Evolutionary conservation across 2,329 filamentous ascomycete genomes (phyloP).

Genomic region (Xylariales sp.): DNA sequence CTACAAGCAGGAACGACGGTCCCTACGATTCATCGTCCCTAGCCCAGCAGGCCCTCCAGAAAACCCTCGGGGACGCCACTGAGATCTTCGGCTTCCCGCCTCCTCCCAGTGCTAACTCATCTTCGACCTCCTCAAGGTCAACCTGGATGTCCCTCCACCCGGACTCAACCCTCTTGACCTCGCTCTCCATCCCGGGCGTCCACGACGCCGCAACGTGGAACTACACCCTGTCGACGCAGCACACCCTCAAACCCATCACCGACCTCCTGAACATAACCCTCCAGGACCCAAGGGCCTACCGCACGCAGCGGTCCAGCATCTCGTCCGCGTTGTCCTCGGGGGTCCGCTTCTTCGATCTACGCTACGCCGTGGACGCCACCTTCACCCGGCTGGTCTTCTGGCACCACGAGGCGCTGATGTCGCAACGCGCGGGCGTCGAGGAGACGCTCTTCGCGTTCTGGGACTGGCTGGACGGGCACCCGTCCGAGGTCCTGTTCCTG

Average conservation of each 20-base stretch:
- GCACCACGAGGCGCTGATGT: constrained; percentile 40
- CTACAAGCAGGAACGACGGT: no score
- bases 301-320: constrained; percentile 36
- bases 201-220: constrained; percentile 50
- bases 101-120: constrained; percentile 8
- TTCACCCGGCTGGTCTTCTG: constrained; percentile 43
- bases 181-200: constrained; percentile 45
- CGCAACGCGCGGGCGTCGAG: constrained; percentile 36
- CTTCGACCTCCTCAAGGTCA: constrained; percentile 13
- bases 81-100: constrained; percentile 36
- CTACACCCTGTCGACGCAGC: constrained; percentile 38
- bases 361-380: constrained; percentile 43
- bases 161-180: constrained; percentile 37
- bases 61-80: constrained; percentile 35
- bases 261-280: constrained; percentile 30
- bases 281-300: constrained; percentile 27
- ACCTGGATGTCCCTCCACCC: constrained; percentile 42
- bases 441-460: constrained; percentile 44
- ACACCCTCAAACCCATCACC: constrained; percentile 33
- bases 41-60: constrained; percentile 33
- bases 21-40: no score
- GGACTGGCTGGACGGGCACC: constrained; percentile 42
- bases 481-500: constrained; percentile 39
- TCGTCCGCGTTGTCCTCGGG: constrained; percentile 38
- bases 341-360: constrained; percentile 45